phyloP scores from a whole-genome alignment of 1,284 basidiomycete genomes.

The Ustilago tritici region DNA sequence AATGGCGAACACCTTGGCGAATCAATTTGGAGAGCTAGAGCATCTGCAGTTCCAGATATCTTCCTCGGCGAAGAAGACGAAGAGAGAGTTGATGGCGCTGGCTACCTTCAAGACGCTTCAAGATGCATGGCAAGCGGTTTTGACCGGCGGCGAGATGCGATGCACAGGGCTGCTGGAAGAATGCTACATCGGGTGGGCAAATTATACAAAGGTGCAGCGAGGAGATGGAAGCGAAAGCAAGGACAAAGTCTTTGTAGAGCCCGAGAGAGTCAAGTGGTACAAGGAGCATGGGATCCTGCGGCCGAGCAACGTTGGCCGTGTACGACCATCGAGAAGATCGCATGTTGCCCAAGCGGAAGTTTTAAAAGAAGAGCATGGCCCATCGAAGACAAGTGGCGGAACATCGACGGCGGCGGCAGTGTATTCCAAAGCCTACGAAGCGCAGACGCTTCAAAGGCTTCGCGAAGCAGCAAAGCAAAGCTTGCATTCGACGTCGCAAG shows the following conservation, averaged over 20 bases:
- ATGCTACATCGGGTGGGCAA: conserved; percentile 62
- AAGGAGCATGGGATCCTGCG: conserved; percentile 19
- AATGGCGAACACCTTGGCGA: conserved; percentile 33
- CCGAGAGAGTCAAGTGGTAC: conserved; percentile 42
- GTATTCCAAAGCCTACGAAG: conserved; percentile 43
- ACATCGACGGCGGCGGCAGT: conserved; percentile 8
- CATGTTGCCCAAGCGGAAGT: not conserved
- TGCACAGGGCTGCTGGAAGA: conserved; percentile 58
- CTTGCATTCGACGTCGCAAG: conserved; percentile 1
- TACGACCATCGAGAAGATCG: conserved; percentile 3
- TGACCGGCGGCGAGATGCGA: conserved; percentile 55
- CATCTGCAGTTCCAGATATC: conserved; percentile 47
- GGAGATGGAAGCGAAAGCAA: conserved; percentile 14
- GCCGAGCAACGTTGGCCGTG: conserved; percentile 36
- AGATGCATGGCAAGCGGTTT: conserved; percentile 57
- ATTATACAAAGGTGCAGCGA: conserved; percentile 22
- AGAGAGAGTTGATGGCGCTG: conserved; percentile 54
- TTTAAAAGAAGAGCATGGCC: not conserved
- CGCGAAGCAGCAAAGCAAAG: conserved; percentile 23
- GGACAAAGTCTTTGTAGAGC: conserved; percentile 42
- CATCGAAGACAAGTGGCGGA: not conserved
- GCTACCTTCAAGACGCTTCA: conserved; percentile 52
- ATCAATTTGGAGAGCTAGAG: conserved; percentile 52
- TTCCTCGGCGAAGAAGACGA: conserved; percentile 36
- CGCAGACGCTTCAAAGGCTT: conserved; percentile 26